phyloP scores from a whole-genome alignment of 108 stramenopile genomes.

The Bacterosira constricta region DNA sequence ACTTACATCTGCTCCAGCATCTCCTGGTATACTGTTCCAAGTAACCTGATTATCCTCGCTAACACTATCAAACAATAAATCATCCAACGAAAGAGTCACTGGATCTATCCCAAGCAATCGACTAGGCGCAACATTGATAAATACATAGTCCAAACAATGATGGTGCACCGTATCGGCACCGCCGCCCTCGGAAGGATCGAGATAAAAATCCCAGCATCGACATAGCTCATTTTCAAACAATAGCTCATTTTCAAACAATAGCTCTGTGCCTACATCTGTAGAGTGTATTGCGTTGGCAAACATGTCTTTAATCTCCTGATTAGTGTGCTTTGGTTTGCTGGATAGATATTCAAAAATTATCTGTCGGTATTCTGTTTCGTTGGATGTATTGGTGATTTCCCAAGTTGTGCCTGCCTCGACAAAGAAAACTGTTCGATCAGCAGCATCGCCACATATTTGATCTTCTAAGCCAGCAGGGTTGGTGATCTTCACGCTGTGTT shows the following conservation, averaged over 20 bases:
- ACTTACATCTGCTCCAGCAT: conserved; percentile 6
- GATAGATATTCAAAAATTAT: conserved; percentile 29
- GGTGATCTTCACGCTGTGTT: not conserved
- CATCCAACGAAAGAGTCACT: conserved; percentile 12
- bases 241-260: conserved; percentile 42
- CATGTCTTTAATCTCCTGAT: conserved; percentile 15
- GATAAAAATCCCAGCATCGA: conserved; percentile 44
- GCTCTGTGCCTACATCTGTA: conserved; percentile 34
- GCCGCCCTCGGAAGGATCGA: conserved; percentile 33
- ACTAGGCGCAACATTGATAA: conserved; percentile 28
- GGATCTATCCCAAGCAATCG: conserved; percentile 18
- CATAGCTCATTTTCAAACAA: too few relatives aligned
- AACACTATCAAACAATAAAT: conserved; percentile 30
- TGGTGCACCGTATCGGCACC: too few relatives aligned
- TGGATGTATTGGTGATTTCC: conserved; percentile 8
- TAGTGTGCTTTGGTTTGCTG: conserved; percentile 14
- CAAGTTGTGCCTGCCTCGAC: not conserved
- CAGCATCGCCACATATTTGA: not conserved
- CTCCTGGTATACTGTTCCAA: conserved; percentile 31
- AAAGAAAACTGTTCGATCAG: not conserved
- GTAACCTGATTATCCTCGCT: conserved; percentile 38
- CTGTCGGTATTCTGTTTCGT: conserved; percentile 13
- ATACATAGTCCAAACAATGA: too few relatives aligned
- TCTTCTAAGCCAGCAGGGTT: conserved; percentile 5
- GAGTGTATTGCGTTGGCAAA: conserved; percentile 23